phyloP scores from a whole-genome alignment of 768 basidiomycete genomes.

The Amanita pallidorosea region DNA sequence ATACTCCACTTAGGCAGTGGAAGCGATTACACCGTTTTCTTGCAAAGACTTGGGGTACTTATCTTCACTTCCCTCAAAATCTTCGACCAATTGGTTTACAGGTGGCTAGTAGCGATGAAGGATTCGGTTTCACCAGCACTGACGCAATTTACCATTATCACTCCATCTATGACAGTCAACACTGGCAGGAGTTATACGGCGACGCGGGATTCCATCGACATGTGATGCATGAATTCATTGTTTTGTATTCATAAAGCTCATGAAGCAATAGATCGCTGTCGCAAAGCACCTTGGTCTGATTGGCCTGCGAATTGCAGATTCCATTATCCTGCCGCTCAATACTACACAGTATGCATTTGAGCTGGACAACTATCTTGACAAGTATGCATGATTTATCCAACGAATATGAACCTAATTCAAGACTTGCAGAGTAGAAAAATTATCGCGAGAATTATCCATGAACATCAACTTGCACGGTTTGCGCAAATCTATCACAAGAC shows the following conservation, averaged over 20 bases:
- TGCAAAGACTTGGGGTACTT: slow-evolving; percentile 57
- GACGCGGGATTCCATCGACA: slow-evolving; percentile 72
- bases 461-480: slow-evolving; percentile 30
- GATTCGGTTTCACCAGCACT: slow-evolving; percentile 27
- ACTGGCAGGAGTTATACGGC: slow-evolving; percentile 66
- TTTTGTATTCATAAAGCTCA: not conserved
- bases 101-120: slow-evolving; percentile 35
- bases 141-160: slow-evolving; percentile 73
- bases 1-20: slow-evolving; percentile 69
- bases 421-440: slow-evolving; percentile 35
- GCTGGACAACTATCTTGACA: slow-evolving; percentile 48
- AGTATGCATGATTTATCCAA: slow-evolving; percentile 25
- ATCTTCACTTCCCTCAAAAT: not conserved
- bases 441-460: slow-evolving; percentile 11
- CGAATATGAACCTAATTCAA: not conserved
- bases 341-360: slow-evolving; percentile 68
- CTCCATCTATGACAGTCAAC: slow-evolving; percentile 62
- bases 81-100: slow-evolving; percentile 4
- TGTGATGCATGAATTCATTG: slow-evolving; percentile 24
- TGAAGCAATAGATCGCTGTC: slow-evolving; percentile 39
- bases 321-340: slow-evolving; percentile 61
- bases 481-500: slow-evolving; percentile 30
- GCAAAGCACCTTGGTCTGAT: slow-evolving; percentile 59
- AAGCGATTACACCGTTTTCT: slow-evolving; percentile 87
- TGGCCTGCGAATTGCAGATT: slow-evolving; percentile 50